Conservation (phyloP, 148 eudicot species). For the Vaccinium myrtillus region DNA sequence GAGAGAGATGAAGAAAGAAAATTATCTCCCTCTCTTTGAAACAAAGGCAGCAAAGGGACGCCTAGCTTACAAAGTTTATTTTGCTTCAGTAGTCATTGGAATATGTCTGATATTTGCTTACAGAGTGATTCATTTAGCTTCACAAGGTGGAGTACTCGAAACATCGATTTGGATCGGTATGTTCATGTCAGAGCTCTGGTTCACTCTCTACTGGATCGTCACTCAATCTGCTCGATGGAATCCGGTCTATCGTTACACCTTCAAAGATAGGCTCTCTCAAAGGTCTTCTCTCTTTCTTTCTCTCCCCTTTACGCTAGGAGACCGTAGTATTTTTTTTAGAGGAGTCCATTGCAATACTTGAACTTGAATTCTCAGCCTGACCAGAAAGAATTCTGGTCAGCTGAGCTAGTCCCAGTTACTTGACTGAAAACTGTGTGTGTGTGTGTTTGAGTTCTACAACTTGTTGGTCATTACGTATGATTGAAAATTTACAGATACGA, state of each 20-base stretch:
- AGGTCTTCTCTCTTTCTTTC: conserved; percentile 19
- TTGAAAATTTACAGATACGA: not conserved
- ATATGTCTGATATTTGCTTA: conserved; percentile 18
- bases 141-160: not conserved
- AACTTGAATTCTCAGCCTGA: too few species aligned
- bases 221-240: conserved; percentile 22
- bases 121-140: conserved; percentile 17
- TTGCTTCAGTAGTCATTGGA: conserved; percentile 14
- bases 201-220: conserved; percentile 25
- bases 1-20: conserved; percentile 9
- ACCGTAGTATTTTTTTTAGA: not conserved
- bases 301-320: not conserved
- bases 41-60: conserved; percentile 27
- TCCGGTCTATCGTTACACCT: conserved; percentile 25
- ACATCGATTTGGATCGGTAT: conserved; percentile 22
- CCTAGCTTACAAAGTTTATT: not conserved
- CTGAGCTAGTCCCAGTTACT: too few species aligned
- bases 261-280: conserved; percentile 27
- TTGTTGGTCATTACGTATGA: not conserved
- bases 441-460: not conserved
- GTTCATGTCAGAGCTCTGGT: conserved; percentile 31
- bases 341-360: too few species aligned
- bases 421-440: not conserved
- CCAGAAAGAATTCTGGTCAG: too few species aligned
- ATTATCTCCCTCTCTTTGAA: conserved; percentile 17